These are phyloP conservation scores for Annulohypoxylon maeteangense DNA, from an alignment of 495 filamentous ascomycete genomes.

Conservation along the genomic window DNA sequence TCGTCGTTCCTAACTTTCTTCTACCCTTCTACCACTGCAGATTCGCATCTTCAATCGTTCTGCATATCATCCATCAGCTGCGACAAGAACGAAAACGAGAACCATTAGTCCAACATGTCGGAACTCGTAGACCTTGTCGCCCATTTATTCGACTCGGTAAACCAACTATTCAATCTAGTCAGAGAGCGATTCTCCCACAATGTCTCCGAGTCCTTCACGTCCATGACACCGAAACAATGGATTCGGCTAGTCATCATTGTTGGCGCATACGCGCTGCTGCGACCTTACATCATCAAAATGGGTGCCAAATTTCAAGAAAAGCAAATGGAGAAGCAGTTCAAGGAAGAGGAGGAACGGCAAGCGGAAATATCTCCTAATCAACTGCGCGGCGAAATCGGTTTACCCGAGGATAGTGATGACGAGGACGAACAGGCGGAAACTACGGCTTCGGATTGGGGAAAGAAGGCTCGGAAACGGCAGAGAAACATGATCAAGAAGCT, in stretches of 20 bases:
- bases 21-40: background rate
- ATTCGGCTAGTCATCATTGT: conserved; percentile 71
- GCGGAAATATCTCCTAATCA: conserved; percentile 61
- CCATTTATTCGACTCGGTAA: conserved; percentile 41
- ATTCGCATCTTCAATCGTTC: background rate
- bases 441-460: conserved; percentile 61
- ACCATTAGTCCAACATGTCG: conserved; percentile 44
- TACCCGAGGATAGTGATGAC: conserved; percentile 66
- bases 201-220: conserved; percentile 62
- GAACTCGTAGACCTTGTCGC: conserved; percentile 48
- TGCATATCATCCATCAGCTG: background rate
- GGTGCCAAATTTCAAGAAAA: conserved; percentile 56
- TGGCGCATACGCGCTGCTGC: conserved; percentile 70
- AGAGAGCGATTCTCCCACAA: conserved; percentile 65
- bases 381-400: conserved; percentile 61
- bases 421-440: conserved; percentile 53
- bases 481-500: conserved; percentile 68
- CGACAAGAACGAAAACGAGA: conserved; percentile 7
- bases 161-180: conserved; percentile 42
- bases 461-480: conserved; percentile 71
- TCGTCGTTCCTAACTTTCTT: conserved; percentile 1
- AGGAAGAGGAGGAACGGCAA: conserved; percentile 51
- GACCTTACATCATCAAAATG: conserved; percentile 69
- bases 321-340: conserved; percentile 54
- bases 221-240: conserved; percentile 66